phyloP scores from a whole-genome alignment of 23 red algal genomes.

The Agarophyton chilense region DNA sequence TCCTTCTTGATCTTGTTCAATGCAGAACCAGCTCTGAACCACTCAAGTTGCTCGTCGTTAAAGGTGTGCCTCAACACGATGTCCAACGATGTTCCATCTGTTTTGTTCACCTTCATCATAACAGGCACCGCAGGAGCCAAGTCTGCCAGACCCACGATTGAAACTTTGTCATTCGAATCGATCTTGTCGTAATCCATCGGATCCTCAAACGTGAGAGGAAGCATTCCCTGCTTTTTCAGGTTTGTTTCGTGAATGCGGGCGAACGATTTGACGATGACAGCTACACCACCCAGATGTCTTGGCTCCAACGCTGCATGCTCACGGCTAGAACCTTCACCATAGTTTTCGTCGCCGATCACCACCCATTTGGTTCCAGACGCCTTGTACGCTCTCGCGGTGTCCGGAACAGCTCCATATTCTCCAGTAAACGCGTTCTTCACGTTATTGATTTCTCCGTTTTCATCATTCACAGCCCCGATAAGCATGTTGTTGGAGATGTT shows the following conservation, averaged over 20 bases:
- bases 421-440: constrained; percentile 89
- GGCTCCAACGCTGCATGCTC: constrained; percentile 99
- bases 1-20: constrained; percentile 95
- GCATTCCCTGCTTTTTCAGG: constrained; percentile 99
- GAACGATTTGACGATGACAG: constrained; percentile 95
- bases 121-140: constrained; percentile 80
- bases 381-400: constrained; percentile 97
- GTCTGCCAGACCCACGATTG: constrained; percentile 75
- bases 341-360: constrained; percentile 99
- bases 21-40: constrained; percentile 89
- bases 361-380: constrained; percentile 86
- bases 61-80: constrained; percentile 87
- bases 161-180: constrained; percentile 74
- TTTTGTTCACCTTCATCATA: constrained; percentile 78
- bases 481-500: constrained; percentile 99
- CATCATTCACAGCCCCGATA: constrained; percentile 97
- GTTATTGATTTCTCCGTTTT: constrained; percentile 94
- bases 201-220: constrained; percentile 94
- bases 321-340: constrained; percentile 94
- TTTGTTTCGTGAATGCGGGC: constrained; percentile 99
- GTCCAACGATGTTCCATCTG: constrained; percentile 67
- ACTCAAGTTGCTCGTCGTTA: constrained; percentile 95
- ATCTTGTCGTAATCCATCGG: constrained; percentile 98
- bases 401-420: constrained; percentile 91
- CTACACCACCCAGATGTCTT: constrained; percentile 92